Evolutionary conservation across 2,329 filamentous ascomycete species (phyloP).

Genomic region (Exophiala oligosperma): DNA sequence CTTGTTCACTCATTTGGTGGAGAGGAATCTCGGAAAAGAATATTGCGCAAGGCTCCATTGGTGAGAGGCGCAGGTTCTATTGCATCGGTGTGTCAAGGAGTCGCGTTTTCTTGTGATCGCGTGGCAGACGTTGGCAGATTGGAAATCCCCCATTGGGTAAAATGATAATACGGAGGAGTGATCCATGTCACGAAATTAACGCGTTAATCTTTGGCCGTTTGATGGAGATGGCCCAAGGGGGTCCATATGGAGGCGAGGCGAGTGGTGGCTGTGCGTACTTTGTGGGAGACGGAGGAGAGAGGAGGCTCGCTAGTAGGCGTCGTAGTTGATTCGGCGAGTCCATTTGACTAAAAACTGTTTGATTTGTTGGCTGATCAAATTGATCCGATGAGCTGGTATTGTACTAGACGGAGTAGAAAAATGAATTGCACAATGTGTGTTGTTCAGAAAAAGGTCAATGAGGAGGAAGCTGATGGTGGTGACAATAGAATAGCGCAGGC

Average conservation of each 20-base stretch:
- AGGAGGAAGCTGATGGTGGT: no score
- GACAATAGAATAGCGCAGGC: no score
- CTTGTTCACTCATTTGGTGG: not conserved
- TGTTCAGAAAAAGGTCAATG: no score
- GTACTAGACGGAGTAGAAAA: no score
- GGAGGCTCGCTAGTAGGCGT: no score
- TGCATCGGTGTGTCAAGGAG: slow-evolving; percentile 17
- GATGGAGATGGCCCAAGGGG: not conserved
- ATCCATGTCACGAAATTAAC: slow-evolving; percentile 25
- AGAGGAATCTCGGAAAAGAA: slow-evolving; percentile 1
- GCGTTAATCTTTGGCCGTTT: slow-evolving; percentile 22
- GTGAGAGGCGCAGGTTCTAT: slow-evolving; percentile 3
- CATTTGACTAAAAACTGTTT: no score
- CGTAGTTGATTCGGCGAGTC: no score
- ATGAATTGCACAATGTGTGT: no score
- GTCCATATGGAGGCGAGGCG: not conserved
- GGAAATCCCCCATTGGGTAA: slow-evolving; percentile 22
- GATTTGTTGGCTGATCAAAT: no score
- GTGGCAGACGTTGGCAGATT: slow-evolving; percentile 12
- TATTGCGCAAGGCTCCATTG: slow-evolving; percentile 9
- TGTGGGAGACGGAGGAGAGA: no score
- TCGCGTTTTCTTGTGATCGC: slow-evolving; percentile 23
- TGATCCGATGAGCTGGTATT: no score
- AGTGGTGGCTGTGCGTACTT: no score
- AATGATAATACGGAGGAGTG: not conserved